These are phyloP conservation scores for Glonium stellatum DNA, from an alignment of 495 filamentous ascomycete species.

Conservation along the genomic window DNA sequence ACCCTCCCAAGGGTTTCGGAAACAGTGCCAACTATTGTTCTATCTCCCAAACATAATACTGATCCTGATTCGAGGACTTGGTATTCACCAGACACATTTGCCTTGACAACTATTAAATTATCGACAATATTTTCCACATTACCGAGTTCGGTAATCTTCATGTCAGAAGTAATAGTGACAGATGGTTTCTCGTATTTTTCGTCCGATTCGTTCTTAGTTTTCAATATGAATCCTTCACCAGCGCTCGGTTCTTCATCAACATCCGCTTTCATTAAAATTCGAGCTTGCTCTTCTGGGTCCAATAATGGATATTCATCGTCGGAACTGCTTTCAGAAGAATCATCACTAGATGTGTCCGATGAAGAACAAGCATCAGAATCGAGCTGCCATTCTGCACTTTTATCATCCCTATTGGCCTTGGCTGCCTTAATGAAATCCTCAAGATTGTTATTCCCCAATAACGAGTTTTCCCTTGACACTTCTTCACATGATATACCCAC, in stretches of 20 bases:
- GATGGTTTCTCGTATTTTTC: constrained; percentile 65
- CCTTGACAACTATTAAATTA: constrained; percentile 69
- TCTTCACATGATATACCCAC: not conserved
- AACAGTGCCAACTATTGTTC: constrained; percentile 68
- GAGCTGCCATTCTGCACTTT: constrained; percentile 64
- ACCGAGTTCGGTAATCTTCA: constrained; percentile 68
- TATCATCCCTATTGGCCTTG: constrained; percentile 48
- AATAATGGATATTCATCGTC: constrained; percentile 57
- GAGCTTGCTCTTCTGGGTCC: constrained; percentile 68
- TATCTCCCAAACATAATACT: constrained; percentile 70
- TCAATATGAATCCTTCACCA: constrained; percentile 52
- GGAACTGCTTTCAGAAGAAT: constrained; percentile 51
- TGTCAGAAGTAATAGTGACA: constrained; percentile 63
- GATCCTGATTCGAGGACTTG: constrained; percentile 78
- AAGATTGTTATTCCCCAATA: not conserved
- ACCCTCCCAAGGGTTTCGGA: constrained; percentile 77
- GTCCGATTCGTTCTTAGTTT: constrained; percentile 59
- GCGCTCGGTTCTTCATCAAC: constrained; percentile 62
- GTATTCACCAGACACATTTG: constrained; percentile 68
- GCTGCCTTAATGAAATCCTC: constrained; percentile 37
- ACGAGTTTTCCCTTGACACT: not conserved
- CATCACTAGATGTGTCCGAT: constrained; percentile 32
- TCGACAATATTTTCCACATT: constrained; percentile 65
- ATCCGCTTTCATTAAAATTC: constrained; percentile 71
- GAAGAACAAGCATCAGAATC: constrained; percentile 53